phyloP scores from a whole-genome alignment of 352 stramenopile genomes.

The Pythium utonaiense region DNA sequence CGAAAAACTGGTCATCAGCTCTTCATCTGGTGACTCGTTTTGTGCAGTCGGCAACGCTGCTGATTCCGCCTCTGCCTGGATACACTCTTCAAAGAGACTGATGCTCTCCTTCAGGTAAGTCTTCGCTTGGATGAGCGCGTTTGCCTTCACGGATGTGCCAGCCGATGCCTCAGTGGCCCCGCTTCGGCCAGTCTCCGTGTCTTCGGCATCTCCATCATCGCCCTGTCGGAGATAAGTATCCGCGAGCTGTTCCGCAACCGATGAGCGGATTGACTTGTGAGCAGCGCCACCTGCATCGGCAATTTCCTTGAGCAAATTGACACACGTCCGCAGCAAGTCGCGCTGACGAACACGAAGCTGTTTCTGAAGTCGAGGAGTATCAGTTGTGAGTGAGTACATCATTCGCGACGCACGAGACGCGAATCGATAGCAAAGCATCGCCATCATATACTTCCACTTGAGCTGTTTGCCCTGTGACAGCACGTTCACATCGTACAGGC shows the following conservation, averaged over 20 bases:
- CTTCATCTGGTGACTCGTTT: conserved; percentile 13
- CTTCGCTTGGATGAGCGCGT: conserved; percentile 43
- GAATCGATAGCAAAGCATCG: conserved; percentile 87
- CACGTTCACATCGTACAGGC: conserved; percentile 81
- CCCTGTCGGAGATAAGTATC: conserved; percentile 74
- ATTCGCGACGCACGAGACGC: conserved; percentile 66
- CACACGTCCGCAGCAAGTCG: conserved; percentile 72
- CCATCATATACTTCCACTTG: conserved; percentile 92
- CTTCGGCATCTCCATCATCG: conserved; percentile 11
- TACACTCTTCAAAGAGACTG: conserved; percentile 64
- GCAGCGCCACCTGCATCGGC: conserved; percentile 47
- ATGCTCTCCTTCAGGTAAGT: conserved; percentile 70
- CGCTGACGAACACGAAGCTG: conserved; percentile 72
- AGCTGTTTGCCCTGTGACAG: conserved; percentile 78
- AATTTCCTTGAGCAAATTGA: conserved; percentile 72
- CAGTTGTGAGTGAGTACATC: conserved; percentile 50
- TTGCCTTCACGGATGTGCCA: not conserved
- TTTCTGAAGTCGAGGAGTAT: conserved; percentile 50
- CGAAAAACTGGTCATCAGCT: not conserved
- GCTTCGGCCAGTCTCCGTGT: conserved; percentile 8
- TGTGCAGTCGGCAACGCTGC: conserved; percentile 14
- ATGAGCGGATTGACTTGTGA: conserved; percentile 76
- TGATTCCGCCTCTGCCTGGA: conserved; percentile 21
- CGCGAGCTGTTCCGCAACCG: conserved; percentile 74
- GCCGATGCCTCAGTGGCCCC: conserved; percentile 3